Conservation (phyloP, 1,139 yeast genomes). For the Scheffersomyces quercinus region DNA sequence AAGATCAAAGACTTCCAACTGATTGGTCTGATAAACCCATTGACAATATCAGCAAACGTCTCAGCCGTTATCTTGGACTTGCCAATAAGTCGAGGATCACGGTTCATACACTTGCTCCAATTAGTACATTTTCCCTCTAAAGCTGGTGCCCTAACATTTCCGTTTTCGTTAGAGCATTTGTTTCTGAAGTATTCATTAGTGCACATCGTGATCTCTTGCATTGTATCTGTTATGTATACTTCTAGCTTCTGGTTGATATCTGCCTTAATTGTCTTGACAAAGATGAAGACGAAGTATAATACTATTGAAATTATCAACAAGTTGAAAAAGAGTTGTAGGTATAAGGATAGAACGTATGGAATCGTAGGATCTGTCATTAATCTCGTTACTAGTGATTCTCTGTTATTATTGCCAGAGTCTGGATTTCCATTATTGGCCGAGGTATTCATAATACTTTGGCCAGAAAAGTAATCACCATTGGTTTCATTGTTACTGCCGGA, state of each 20-base stretch:
- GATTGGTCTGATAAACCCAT: conserved; percentile 73
- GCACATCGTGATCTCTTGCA: conserved; percentile 71
- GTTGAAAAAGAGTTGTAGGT: conserved; percentile 71
- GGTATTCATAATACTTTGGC: not conserved
- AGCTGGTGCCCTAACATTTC: conserved; percentile 62
- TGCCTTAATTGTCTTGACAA: conserved; percentile 60
- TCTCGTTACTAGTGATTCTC: conserved; percentile 2
- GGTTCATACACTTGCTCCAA: conserved; percentile 85
- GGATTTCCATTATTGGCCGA: not conserved
- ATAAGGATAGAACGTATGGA: conserved; percentile 69
- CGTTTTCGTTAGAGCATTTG: conserved; percentile 50
- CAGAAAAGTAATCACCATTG: not conserved
- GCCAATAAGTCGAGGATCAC: conserved; percentile 81
- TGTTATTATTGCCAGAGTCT: not conserved
- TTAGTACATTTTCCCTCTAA: conserved; percentile 67
- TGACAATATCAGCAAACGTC: conserved; percentile 77
- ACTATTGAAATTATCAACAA: conserved; percentile 55
- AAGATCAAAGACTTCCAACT: conserved; percentile 72
- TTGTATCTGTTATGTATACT: conserved; percentile 56
- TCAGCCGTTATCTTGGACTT: conserved; percentile 77
- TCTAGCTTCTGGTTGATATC: conserved; percentile 76
- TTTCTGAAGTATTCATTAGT: conserved; percentile 69
- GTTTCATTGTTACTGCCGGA: not conserved
- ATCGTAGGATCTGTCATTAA: conserved; percentile 48
- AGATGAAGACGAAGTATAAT: conserved; percentile 53